phyloP scores from a whole-genome alignment of 2,329 filamentous ascomycete genomes.

The Rhynchosporium graminicola region DNA sequence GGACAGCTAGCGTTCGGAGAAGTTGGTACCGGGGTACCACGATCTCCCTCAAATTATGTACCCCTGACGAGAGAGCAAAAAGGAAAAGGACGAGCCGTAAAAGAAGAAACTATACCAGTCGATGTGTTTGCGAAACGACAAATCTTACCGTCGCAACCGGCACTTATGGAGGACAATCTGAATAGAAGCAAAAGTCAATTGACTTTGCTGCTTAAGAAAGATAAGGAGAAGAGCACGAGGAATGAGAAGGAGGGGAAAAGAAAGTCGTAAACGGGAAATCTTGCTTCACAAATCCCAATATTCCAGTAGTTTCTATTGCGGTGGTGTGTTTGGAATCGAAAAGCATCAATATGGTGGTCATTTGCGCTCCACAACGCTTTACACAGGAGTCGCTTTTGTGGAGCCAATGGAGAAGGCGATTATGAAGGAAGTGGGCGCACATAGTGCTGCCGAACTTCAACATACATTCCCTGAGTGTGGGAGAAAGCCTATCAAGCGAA shows the following conservation, averaged over 20 bases:
- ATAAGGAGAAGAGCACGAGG: conserved; percentile 38
- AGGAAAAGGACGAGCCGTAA: conserved; percentile 32
- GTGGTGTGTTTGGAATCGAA: conserved; percentile 5
- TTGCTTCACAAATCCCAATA: background rate
- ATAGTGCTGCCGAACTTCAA: too few species aligned
- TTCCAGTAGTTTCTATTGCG: background rate
- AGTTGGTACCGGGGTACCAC: background rate
- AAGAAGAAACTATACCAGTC: conserved; percentile 15
- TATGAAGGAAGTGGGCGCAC: too few species aligned
- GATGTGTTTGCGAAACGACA: conserved; percentile 37
- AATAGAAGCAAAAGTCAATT: conserved; percentile 63
- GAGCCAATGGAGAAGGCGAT: too few species aligned
- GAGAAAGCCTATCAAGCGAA: background rate
- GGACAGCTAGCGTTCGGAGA: conserved; percentile 32
- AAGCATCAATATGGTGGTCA: conserved; percentile 9
- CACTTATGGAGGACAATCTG: conserved; percentile 44
- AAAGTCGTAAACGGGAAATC: conserved; percentile 3
- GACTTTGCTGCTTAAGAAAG: conserved; percentile 57
- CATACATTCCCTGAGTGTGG: background rate
- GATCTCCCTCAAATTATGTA: conserved; percentile 3
- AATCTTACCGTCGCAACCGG: conserved; percentile 24
- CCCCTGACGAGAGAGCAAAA: conserved; percentile 23
- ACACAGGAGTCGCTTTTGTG: too few species aligned
- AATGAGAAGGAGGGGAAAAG: conserved; percentile 25
- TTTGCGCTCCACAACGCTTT: too few species aligned